Conservation (phyloP, 805 yeast genomes). For the Sungouiella thailandica region DNA sequence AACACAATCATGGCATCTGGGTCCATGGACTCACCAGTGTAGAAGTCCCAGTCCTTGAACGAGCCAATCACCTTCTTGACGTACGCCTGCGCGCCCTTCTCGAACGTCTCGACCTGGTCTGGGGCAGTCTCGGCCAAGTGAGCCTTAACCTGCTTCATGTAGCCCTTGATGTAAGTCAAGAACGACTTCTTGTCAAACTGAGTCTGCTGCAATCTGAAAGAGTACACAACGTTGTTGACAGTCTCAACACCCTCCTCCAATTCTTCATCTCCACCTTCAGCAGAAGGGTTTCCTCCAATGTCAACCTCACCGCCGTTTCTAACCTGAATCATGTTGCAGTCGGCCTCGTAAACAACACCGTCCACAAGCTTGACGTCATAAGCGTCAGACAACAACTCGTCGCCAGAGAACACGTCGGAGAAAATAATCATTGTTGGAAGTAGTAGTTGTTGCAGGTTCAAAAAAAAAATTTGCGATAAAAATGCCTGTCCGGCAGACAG, state of each 20-base stretch:
- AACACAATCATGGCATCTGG: slow-evolving; percentile 98
- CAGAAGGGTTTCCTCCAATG: slow-evolving; percentile 99
- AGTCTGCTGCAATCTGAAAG: slow-evolving; percentile 96
- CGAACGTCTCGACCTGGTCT: slow-evolving; percentile 80
- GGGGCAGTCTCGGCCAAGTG: slow-evolving; percentile 86
- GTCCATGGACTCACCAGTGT: slow-evolving; percentile 99
- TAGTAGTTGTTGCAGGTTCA: slow-evolving; percentile 3
- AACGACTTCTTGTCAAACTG: slow-evolving; percentile 97
- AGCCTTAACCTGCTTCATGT: slow-evolving; percentile 96
- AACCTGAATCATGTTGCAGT: slow-evolving; percentile 88
- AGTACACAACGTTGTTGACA: slow-evolving; percentile 97
- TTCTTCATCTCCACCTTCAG: slow-evolving; percentile 78
- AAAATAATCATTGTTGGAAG: slow-evolving; percentile 34
- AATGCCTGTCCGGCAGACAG: neutral
- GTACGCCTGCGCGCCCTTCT: slow-evolving; percentile 95
- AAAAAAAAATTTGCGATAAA: slow-evolving; percentile 8
- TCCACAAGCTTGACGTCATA: slow-evolving; percentile 86
- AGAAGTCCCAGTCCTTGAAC: slow-evolving; percentile 99
- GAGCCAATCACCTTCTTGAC: slow-evolving; percentile 93
- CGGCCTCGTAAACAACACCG: slow-evolving; percentile 92
- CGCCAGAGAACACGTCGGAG: slow-evolving; percentile 83
- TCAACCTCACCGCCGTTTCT: slow-evolving; percentile 84
- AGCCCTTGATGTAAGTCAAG: slow-evolving; percentile 94
- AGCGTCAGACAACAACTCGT: slow-evolving; percentile 96
- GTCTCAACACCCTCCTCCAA: slow-evolving; percentile 81